A percentile compares a stretch with the other conserved stretches of the same genome.
Evolutionary conservation across 495 filamentous ascomycete species (phyloP).

Genomic region (Penicillium arizonense): DNA sequence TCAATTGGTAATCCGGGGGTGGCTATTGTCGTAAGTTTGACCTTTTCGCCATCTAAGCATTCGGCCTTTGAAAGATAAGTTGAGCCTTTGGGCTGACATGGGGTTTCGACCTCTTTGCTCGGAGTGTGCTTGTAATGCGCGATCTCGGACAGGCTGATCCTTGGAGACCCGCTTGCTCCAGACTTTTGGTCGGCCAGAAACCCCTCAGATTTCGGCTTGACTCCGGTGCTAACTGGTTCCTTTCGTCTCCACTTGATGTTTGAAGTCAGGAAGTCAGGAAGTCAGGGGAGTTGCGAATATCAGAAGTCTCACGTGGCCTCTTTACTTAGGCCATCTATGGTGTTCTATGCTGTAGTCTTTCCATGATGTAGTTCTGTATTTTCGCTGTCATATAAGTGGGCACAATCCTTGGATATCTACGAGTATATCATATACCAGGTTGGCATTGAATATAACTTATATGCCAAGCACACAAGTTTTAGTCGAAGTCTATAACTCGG

Average conservation of each 20-base stretch:
- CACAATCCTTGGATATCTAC: no score
- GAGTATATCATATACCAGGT: no score
- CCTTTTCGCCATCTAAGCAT: background rate
- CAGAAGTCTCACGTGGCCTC: no score
- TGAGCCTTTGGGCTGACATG: no score
- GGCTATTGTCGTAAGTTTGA: conserved; percentile 1
- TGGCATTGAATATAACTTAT: no score
- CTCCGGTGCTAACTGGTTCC: background rate
- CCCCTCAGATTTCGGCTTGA: background rate
- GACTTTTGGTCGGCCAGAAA: background rate
- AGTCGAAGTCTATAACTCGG: no score
- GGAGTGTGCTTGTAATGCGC: background rate
- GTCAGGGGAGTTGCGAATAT: no score
- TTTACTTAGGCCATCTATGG: no score
- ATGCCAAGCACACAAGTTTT: no score
- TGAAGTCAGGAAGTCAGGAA: background rate
- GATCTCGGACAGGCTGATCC: background rate
- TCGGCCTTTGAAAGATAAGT: background rate
- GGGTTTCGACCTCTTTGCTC: background rate
- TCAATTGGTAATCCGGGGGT: background rate
- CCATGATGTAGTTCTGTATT: no score
- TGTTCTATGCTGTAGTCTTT: no score
- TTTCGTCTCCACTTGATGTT: background rate
- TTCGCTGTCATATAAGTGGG: no score
- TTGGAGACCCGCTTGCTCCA: background rate